Evolutionary conservation across 208 protist species (phyloP).

Genomic region (Trypanosoma cruzi): DNA sequence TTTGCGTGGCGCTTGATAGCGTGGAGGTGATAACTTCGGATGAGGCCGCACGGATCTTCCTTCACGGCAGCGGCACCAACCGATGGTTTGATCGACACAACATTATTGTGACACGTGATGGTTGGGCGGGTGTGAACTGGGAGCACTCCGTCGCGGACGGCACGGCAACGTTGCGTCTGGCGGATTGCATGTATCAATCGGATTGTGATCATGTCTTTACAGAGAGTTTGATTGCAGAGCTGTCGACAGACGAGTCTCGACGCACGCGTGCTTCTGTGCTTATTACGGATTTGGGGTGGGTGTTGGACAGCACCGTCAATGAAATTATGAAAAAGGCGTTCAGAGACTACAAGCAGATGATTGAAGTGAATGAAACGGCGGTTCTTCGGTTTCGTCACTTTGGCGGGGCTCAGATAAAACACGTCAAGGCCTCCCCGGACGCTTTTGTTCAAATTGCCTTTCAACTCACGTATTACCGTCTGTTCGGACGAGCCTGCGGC

Average conservation of each 20-base stretch:
- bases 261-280: not conserved
- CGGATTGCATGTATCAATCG: constrained; percentile 41
- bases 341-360: constrained; percentile 26
- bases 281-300: constrained; percentile 27
- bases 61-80: constrained; percentile 44
- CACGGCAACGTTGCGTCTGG: constrained; percentile 34
- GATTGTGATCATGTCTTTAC: constrained; percentile 19
- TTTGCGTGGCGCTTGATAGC: constrained; percentile 38
- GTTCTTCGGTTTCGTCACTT: constrained; percentile 40
- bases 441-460: constrained; percentile 53
- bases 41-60: constrained; percentile 37
- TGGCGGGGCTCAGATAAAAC: constrained; percentile 35
- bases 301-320: constrained; percentile 24
- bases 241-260: not conserved
- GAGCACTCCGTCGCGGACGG: constrained; percentile 50
- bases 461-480: constrained; percentile 41
- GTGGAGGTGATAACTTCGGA: constrained; percentile 19
- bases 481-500: constrained; percentile 35
- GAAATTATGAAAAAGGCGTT: constrained; percentile 28
- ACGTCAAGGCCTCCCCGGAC: constrained; percentile 37
- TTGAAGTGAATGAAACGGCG: constrained; percentile 40
- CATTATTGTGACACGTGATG: constrained; percentile 43
- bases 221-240: not conserved
- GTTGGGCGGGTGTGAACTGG: constrained; percentile 42
- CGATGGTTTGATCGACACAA: constrained; percentile 60